Conservation (phyloP, 352 stramenopile species). For the Globisporangium recalcitrans region DNA sequence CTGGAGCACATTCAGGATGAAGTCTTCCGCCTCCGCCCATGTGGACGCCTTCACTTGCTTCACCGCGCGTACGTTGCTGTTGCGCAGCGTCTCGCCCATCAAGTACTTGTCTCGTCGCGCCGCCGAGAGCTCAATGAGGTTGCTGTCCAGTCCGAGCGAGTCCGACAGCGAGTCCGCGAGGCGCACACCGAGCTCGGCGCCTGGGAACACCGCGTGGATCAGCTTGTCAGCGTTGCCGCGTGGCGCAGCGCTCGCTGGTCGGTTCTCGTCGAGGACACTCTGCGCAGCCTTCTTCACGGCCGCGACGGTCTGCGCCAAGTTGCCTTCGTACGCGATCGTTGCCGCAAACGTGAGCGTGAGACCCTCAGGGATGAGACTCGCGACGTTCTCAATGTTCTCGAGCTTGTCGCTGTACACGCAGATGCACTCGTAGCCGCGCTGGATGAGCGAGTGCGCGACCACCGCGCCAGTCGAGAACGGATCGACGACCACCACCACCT, state of each 20-base stretch:
- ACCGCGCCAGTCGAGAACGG: constrained; percentile 95
- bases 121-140: constrained; percentile 68
- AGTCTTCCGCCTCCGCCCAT: constrained; percentile 67
- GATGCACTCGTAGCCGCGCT: constrained; percentile 87
- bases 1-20: constrained; percentile 60
- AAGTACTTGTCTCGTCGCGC: constrained; percentile 78
- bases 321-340: constrained; percentile 64
- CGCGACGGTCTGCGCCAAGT: constrained; percentile 37
- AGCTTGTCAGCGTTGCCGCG: constrained; percentile 23
- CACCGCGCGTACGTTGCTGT: constrained; percentile 79
- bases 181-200: constrained; percentile 90
- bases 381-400: constrained; percentile 79
- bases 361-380: constrained; percentile 70
- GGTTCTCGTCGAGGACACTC: constrained; percentile 23
- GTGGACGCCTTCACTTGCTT: constrained; percentile 85
- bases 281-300: constrained; percentile 43
- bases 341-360: constrained; percentile 73
- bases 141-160: constrained; percentile 79
- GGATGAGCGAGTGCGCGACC: constrained; percentile 88
- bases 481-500: constrained; percentile 92
- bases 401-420: constrained; percentile 83
- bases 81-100: constrained; percentile 86
- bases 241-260: constrained; percentile 3
- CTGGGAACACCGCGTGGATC: constrained; percentile 86
- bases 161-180: constrained; percentile 88